Conservation (phyloP, 2,329 filamentous ascomycete genomes). For the Claviceps pusilla region DNA sequence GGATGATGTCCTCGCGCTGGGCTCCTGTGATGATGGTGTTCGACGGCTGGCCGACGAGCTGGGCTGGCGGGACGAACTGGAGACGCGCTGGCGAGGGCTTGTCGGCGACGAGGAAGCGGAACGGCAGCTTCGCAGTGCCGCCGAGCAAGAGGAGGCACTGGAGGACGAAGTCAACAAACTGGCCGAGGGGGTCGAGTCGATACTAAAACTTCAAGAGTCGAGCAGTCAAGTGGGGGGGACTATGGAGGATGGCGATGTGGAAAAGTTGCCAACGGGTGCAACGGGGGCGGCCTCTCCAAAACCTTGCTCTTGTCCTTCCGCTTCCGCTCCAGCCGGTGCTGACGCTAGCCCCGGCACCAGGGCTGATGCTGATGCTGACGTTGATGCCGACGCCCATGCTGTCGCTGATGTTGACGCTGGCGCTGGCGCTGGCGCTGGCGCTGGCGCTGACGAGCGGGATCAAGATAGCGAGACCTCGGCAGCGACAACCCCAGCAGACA, state of each 20-base stretch:
- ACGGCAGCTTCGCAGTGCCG: constrained; percentile 25
- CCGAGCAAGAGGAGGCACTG: constrained; percentile 17
- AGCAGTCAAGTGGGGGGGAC: background rate
- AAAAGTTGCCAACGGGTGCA: no score
- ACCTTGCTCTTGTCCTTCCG: background rate
- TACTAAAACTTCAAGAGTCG: constrained; percentile 18
- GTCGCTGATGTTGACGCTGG: no score
- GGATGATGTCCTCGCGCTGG: constrained; percentile 75
- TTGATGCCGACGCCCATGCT: background rate
- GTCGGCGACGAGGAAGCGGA: constrained; percentile 46
- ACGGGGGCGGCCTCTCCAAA: background rate
- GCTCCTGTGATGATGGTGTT: constrained; percentile 71
- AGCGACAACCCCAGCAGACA: background rate
- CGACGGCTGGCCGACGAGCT: constrained; percentile 62
- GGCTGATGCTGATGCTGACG: no score
- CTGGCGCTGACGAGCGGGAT: background rate
- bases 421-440: background rate
- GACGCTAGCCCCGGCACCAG: background rate
- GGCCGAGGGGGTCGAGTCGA: constrained; percentile 20
- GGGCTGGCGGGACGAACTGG: constrained; percentile 76
- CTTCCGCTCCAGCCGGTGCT: background rate
- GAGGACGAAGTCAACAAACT: constrained; percentile 31
- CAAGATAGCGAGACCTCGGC: background rate
- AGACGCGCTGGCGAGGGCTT: constrained; percentile 54
- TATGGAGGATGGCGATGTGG: no score